Evolutionary conservation across 1,284 basidiomycete genomes (phyloP), one percentile per base, ranked within the genome.

Genomic region (Puccinia horiana): DNA sequence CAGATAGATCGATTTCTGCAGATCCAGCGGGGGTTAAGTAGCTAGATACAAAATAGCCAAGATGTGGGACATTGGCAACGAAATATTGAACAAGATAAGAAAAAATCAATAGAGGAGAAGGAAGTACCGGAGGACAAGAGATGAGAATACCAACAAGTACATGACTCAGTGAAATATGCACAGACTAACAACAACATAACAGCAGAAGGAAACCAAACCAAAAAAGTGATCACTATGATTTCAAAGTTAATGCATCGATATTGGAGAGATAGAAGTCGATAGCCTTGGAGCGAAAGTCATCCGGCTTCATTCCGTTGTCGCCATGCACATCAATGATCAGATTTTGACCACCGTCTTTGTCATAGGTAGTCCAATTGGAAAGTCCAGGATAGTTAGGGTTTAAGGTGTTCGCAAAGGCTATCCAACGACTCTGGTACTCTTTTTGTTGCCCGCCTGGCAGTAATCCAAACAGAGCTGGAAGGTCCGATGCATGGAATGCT

Each of bases 341-440:
- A 42, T 49, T 47, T 23, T 40, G 8, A 23, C 44, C 72, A 2
- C 3, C n/a, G n/a, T n/a, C 29, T n/a, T 72, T 61, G 6, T 72
- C 72, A 52, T 82, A 82, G 14, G 32, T 82, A 20, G 61, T 29
- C 79, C 80, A 82, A n/a, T 47, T 16, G 40, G 61, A 44, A 3
- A 76, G 35, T 23, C 63, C 73, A 35, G 56, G 32, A 47, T 74
- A 47, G 40, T 82, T 82, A 0, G 80, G 73, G 26, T 75, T 47
- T 35, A 82, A 72, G 1, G 26, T 82, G 37, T 76, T 76, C 23
- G 80, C 72, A 44, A 82, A 75, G 1, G 58, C 9, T 3, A 82
- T 82, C 72, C 72, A 82, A 12, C 61, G 58, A 11, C 61, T 54
- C 58, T 82, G 72, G 12, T 74, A 76, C 23, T 82, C 73, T 12